Conservation (phyloP, 2,329 filamentous ascomycete species). For the Zalaria sp. region DNA sequence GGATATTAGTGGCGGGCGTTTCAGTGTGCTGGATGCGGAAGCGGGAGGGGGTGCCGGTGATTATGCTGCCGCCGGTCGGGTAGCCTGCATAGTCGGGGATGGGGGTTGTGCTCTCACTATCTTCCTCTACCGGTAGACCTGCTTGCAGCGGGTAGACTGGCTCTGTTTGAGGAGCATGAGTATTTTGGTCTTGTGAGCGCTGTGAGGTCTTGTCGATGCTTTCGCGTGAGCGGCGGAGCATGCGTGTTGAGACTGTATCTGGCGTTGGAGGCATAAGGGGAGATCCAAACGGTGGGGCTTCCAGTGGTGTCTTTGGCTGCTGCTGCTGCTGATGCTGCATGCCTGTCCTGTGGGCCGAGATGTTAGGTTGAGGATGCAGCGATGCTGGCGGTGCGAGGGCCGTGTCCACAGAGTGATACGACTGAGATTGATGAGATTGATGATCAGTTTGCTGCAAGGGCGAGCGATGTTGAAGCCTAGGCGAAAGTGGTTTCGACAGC, state of each 20-base stretch:
- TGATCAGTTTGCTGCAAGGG: no score
- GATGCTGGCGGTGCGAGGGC: no score
- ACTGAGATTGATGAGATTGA: no score
- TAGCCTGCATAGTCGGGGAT: constrained; percentile 14
- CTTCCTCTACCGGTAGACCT: background rate
- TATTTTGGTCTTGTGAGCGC: no score
- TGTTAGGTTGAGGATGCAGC: background rate
- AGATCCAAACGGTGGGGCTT: constrained; percentile 12
- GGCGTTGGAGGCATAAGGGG: constrained; percentile 18
- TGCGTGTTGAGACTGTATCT: constrained; percentile 17
- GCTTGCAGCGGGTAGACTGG: no score
- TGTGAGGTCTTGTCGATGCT: constrained; percentile 7
- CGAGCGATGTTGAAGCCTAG: no score
- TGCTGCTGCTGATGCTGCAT: background rate
- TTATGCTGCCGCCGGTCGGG: constrained; percentile 19
- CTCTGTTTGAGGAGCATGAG: no score
- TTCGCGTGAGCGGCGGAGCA: constrained; percentile 17
- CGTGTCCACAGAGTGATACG: no score
- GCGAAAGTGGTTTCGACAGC: no score
- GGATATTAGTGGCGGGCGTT: constrained; percentile 7
- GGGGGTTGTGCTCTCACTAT: constrained; percentile 9
- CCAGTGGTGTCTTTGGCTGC: background rate
- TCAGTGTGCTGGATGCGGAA: constrained; percentile 15
- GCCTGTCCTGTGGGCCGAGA: background rate
- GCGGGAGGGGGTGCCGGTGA: constrained; percentile 19